These are phyloP conservation scores for Celoporthe dispersa DNA, from an alignment of 2,329 filamentous ascomycete species.

Conservation along the genomic window DNA sequence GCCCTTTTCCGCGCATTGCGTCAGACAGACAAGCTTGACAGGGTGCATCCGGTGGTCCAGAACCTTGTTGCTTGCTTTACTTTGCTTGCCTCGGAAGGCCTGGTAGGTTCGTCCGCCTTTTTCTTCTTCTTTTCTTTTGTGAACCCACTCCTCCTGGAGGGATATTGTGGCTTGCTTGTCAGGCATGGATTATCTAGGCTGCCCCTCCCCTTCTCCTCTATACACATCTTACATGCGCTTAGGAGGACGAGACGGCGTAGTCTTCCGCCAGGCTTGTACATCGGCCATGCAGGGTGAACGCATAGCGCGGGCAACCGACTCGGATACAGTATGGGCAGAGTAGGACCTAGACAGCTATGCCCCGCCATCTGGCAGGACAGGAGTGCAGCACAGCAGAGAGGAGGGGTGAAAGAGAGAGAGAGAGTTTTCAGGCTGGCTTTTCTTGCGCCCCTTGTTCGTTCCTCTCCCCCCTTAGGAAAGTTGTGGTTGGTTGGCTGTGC, in stretches of 20 bases:
- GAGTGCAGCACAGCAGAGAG: no score
- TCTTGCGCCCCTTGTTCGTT: not conserved
- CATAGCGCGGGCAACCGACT: slow-evolving; percentile 4
- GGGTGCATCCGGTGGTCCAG: not conserved
- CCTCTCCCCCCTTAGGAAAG: not conserved
- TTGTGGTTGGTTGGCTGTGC: not conserved
- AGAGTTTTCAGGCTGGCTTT: not conserved
- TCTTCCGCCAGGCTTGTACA: not conserved
- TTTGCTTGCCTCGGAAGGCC: not conserved
- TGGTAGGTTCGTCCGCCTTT: not conserved
- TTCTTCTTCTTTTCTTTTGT: no score
- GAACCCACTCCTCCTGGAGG: not conserved
- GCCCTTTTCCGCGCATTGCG: not conserved
- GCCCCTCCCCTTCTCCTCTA: no score
- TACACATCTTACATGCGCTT: not conserved
- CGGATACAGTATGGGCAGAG: not conserved
- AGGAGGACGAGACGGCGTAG: not conserved
- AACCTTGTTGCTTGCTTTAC: not conserved
- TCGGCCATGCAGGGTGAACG: slow-evolving; percentile 12
- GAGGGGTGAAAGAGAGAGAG: not conserved
- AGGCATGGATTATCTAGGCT: not conserved
- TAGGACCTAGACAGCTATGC: not conserved
- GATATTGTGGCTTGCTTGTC: not conserved
- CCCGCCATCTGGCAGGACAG: not conserved
- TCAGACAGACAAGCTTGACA: not conserved